Evolutionary conservation across 345 rosid genomes (phyloP).

Genomic region (Melaleuca quinquenervia): DNA sequence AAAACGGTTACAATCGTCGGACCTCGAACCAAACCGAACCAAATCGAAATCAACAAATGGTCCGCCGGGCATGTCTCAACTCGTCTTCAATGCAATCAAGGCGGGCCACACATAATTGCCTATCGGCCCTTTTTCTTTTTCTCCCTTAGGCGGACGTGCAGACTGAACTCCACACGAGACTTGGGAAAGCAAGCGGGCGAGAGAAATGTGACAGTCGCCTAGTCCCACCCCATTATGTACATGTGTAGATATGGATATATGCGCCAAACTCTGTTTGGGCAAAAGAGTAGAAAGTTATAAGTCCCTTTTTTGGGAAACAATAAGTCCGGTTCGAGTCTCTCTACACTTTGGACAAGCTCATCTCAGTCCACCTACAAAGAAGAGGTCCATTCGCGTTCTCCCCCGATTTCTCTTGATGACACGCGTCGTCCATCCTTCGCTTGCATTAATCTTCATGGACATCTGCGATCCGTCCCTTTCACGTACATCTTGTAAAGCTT

Average conservation of each 20-base stretch:
- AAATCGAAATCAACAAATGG: not conserved
- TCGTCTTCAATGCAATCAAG: not conserved
- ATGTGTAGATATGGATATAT: not conserved
- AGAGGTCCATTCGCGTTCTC: not conserved
- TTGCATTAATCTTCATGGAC: not conserved
- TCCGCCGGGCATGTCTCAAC: not conserved
- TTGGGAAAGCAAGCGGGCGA: not conserved
- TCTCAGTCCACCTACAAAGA: not conserved
- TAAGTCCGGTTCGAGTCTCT: not conserved
- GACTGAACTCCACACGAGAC: not conserved
- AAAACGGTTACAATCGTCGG: not conserved
- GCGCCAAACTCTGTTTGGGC: not conserved
- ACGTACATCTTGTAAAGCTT: not conserved
- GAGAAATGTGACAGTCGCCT: not conserved
- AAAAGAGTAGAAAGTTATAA: not conserved
- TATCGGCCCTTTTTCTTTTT: not conserved
- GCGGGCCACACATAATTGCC: not conserved
- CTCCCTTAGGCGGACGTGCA: not conserved
- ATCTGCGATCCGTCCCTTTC: not conserved
- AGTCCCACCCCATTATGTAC: not conserved
- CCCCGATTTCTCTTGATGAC: not conserved
- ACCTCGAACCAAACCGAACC: not conserved
- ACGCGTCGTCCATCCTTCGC: not conserved
- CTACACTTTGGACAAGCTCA: not conserved
- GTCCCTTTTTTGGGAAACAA: not conserved